Conservation (phyloP, 352 stramenopile genomes). For the Globisporangium mamillatum region DNA sequence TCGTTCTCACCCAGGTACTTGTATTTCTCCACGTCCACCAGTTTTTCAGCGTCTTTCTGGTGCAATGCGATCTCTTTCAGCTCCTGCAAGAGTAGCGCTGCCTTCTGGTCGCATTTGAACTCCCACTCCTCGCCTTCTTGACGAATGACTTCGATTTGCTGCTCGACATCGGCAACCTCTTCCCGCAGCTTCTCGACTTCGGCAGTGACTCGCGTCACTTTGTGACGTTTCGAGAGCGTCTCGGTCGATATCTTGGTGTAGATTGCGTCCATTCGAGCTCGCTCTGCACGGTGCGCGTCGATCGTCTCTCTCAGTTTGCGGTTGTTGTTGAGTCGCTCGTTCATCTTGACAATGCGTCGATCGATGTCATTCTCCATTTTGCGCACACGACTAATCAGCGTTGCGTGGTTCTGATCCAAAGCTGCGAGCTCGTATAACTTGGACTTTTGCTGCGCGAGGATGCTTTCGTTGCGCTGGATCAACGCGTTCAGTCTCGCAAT, state of each 20-base stretch:
- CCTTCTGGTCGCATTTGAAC: conserved; percentile 47
- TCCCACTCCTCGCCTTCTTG: conserved; percentile 64
- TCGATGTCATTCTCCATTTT: conserved; percentile 86
- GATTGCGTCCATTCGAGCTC: conserved; percentile 67
- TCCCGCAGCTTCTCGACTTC: conserved; percentile 59
- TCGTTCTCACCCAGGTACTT: conserved; percentile 74
- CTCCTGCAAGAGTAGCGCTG: conserved; percentile 54
- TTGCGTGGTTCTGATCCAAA: conserved; percentile 65
- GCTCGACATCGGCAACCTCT: conserved; percentile 50
- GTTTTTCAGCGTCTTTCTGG: conserved; percentile 51
- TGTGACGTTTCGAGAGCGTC: conserved; percentile 51
- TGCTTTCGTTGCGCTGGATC: conserved; percentile 64
- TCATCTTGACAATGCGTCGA: conserved; percentile 79
- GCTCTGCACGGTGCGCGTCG: conserved; percentile 66
- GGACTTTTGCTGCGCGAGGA: conserved; percentile 61
- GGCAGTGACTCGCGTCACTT: conserved; percentile 35
- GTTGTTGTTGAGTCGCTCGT: conserved; percentile 72
- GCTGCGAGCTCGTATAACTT: conserved; percentile 75
- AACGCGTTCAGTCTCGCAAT: conserved; percentile 56
- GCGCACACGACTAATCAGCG: conserved; percentile 56
- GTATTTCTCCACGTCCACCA: conserved; percentile 55
- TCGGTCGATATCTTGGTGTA: conserved; percentile 74
- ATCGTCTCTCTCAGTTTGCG: conserved; percentile 59
- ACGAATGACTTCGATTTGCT: conserved; percentile 56
- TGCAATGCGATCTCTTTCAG: conserved; percentile 64